These are phyloP conservation scores for Lachnellula cervina DNA, from an alignment of 2,329 filamentous ascomycete genomes.

Conservation along the genomic window DNA sequence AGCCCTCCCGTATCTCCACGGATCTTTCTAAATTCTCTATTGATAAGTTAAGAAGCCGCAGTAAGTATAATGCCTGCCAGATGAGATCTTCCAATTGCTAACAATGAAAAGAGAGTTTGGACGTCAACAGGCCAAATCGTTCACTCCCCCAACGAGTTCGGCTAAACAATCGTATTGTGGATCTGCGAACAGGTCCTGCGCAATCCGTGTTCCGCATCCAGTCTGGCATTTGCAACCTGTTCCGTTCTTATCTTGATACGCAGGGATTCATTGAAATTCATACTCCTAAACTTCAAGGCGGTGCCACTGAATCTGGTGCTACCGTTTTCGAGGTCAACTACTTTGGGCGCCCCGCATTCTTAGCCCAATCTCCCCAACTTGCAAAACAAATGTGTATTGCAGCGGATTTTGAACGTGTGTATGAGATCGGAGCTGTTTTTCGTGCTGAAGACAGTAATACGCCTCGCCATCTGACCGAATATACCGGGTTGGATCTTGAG, in stretches of 20 bases:
- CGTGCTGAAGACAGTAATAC: constrained; percentile 95
- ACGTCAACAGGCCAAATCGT: constrained; percentile 20
- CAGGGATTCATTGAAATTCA: constrained; percentile 88
- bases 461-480: constrained; percentile 89
- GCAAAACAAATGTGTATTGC: constrained; percentile 92
- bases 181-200: constrained; percentile 78
- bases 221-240: constrained; percentile 72
- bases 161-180: constrained; percentile 73
- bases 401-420: constrained; percentile 83
- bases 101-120: constrained; percentile 20
- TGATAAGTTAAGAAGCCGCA: constrained; percentile 10
- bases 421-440: constrained; percentile 87
- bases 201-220: constrained; percentile 87
- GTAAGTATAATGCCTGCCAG: constrained; percentile 9
- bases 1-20: constrained; percentile 5
- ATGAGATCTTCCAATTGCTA: not conserved
- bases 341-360: constrained; percentile 79
- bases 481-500: constrained; percentile 86
- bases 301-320: constrained; percentile 84
- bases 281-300: constrained; percentile 85
- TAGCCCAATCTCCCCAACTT: constrained; percentile 87
- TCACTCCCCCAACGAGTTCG: constrained; percentile 47
- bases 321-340: constrained; percentile 91
- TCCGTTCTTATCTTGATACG: constrained; percentile 69
- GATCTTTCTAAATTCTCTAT: constrained; percentile 9